Percentiles rank a stretch among this genome's conserved stretches.
Conservation (phyloP, 2,329 filamentous ascomycete species). For the Chrysosporium keratinophilum region DNA sequence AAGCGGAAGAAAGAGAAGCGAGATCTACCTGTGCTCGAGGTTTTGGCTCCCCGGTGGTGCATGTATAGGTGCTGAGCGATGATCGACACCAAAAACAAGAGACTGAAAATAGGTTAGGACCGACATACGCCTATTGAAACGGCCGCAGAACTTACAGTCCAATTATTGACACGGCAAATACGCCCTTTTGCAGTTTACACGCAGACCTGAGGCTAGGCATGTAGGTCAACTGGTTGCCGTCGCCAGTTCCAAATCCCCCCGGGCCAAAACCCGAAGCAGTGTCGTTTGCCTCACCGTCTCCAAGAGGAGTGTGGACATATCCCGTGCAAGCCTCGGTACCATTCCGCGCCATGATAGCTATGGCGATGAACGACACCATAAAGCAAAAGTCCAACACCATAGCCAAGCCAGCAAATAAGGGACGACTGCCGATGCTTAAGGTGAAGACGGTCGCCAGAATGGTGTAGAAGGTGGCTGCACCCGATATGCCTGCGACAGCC, state of each 20-base stretch:
- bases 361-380: conserved; percentile 65
- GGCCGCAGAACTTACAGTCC: conserved; percentile 47
- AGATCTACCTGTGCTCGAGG: conserved; percentile 41
- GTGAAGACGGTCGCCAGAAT: conserved; percentile 62
- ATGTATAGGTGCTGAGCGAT: conserved; percentile 10
- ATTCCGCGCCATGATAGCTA: conserved; percentile 62
- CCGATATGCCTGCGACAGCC: conserved; percentile 69
- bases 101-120: neutral
- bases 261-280: conserved; percentile 42
- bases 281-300: conserved; percentile 47
- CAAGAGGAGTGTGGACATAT: conserved; percentile 57
- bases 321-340: conserved; percentile 59
- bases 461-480: conserved; percentile 63
- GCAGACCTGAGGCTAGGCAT: conserved; percentile 43
- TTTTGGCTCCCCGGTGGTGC: neutral
- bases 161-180: conserved; percentile 67
- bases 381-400: conserved; percentile 71
- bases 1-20: conserved; percentile 7
- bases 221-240: conserved; percentile 18
- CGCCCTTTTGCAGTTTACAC: conserved; percentile 66
- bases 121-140: neutral
- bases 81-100: conserved; percentile 13
- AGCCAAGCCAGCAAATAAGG: conserved; percentile 60
- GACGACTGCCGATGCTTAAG: conserved; percentile 66
- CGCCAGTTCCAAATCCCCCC: conserved; percentile 34